Evolutionary conservation across 192 early-diverging fungal genomes (phyloP).

Genomic region (Lobosporangium transversale): DNA sequence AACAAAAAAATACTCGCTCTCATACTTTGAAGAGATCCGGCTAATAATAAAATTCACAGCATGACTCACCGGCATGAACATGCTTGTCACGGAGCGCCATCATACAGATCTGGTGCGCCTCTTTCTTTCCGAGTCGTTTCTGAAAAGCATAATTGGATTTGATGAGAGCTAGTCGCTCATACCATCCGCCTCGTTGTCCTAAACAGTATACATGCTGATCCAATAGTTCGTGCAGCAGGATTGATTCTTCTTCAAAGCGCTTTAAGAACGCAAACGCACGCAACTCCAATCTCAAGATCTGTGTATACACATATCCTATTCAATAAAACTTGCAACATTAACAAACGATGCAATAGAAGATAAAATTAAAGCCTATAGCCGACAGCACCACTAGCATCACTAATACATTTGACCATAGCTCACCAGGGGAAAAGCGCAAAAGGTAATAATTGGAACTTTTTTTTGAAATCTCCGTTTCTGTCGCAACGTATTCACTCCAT

Average conservation of each 20-base stretch:
- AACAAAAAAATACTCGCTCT: not conserved
- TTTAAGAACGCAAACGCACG: constrained; percentile 64
- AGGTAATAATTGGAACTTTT: constrained; percentile 36
- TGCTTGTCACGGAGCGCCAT: constrained; percentile 66
- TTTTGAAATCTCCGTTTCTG: constrained; percentile 20
- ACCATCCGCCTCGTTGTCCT: constrained; percentile 71
- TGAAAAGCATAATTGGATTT: constrained; percentile 62
- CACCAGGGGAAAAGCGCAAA: constrained; percentile 45
- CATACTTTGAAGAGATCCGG: no score
- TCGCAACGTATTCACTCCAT: constrained; percentile 37
- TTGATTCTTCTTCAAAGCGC: constrained; percentile 62
- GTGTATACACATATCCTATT: constrained; percentile 68
- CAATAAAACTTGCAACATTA: constrained; percentile 27
- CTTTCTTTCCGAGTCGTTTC: constrained; percentile 47
- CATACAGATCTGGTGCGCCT: constrained; percentile 65
- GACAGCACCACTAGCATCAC: no score
- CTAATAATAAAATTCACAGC: no score
- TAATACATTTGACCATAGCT: not conserved
- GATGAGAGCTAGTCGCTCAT: constrained; percentile 70
- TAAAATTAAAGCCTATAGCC: no score
- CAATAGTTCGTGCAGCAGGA: constrained; percentile 64
- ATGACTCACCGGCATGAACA: constrained; percentile 68
- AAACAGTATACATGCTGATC: constrained; percentile 65
- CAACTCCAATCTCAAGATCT: constrained; percentile 64
- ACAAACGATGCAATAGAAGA: no score